Percentiles rank a stretch among this genome's conserved stretches.
Evolutionary conservation across 768 basidiomycete genomes (phyloP).

Genomic region (Fomitopsis serialis): DNA sequence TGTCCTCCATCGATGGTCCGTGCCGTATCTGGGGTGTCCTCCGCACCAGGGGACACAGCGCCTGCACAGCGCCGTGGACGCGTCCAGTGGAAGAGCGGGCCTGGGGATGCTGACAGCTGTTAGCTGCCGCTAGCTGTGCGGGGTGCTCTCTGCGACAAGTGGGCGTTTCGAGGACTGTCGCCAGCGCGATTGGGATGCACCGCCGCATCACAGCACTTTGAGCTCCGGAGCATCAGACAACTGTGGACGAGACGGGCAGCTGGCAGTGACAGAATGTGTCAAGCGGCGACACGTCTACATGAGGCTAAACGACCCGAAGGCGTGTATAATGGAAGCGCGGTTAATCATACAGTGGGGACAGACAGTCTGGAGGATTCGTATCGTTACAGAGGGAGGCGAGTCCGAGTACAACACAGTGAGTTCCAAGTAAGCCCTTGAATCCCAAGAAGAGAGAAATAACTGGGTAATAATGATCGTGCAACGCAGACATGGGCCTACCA

Average conservation of each 20-base stretch:
- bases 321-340: neutral
- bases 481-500: neutral
- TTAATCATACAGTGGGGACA: neutral
- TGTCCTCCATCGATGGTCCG: neutral
- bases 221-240: neutral
- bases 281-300: neutral
- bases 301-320: neutral
- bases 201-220: too few relatives aligned
- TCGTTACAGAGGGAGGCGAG: neutral
- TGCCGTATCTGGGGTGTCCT: neutral
- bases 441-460: slow-evolving; percentile 2
- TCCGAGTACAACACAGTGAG: neutral
- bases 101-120: too few relatives aligned
- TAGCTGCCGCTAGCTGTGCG: too few relatives aligned
- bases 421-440: neutral
- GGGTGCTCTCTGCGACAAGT: too few relatives aligned
- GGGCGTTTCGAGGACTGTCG: too few relatives aligned
- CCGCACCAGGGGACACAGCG: neutral
- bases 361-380: neutral
- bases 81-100: too few relatives aligned
- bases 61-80: too few relatives aligned
- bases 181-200: too few relatives aligned
- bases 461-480: slow-evolving; percentile 19
- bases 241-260: neutral
- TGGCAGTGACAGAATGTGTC: neutral